Percentiles rank a stretch among this genome's conserved stretches.
phyloP scores from a whole-genome alignment of 805 yeast species.

The Kurtzmaniella cleridarum region DNA sequence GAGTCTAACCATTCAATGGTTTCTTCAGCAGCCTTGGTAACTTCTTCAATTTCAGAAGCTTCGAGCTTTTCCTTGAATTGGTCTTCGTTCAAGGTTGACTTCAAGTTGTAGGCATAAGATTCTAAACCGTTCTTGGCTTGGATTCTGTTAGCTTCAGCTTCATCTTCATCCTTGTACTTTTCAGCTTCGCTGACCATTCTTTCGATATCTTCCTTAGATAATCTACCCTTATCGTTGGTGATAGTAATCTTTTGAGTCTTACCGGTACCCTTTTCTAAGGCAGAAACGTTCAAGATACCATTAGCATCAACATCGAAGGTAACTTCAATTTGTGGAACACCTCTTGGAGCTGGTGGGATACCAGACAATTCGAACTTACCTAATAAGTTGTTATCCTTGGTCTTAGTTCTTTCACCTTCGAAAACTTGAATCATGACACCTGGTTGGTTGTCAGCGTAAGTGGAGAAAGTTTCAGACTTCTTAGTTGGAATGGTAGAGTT shows the following conservation, averaged over 20 bases:
- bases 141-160: conserved; percentile 87
- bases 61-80: conserved; percentile 41
- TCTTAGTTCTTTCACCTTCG: conserved; percentile 97
- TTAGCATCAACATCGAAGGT: conserved; percentile 96
- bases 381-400: conserved; percentile 91
- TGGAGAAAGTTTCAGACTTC: conserved; percentile 94
- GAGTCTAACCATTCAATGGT: conserved; percentile 88
- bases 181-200: conserved; percentile 98
- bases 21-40: conserved; percentile 78
- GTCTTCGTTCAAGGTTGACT: conserved; percentile 61
- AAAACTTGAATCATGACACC: conserved; percentile 96
- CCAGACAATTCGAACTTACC: conserved; percentile 97
- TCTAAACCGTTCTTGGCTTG: conserved; percentile 93
- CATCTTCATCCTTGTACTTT: conserved; percentile 95
- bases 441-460: conserved; percentile 97
- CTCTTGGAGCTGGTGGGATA: conserved; percentile 98
- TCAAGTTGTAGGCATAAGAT: conserved; percentile 90
- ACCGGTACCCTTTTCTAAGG: conserved; percentile 98
- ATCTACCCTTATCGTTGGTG: conserved; percentile 98
- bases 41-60: conserved; percentile 60
- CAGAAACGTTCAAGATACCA: conserved; percentile 94
- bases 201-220: conserved; percentile 95
- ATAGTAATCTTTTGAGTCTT: conserved; percentile 95
- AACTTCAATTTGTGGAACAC: conserved; percentile 97
- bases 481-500: conserved; percentile 97